These are phyloP conservation scores for Globisporangium solare DNA, from an alignment of 352 stramenopile species.

Conservation along the genomic window DNA sequence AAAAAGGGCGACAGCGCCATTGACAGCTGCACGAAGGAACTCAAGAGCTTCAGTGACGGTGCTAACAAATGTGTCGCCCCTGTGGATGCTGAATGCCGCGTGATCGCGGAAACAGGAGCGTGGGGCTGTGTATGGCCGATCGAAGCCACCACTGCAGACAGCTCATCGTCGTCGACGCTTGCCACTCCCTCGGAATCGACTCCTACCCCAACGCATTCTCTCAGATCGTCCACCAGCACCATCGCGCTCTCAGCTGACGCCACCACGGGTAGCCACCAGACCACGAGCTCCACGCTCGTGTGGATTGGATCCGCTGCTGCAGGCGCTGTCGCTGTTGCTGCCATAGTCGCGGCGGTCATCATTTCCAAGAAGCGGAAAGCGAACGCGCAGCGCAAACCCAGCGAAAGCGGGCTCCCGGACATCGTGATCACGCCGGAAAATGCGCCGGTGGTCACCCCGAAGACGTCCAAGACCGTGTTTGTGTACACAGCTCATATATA, in stretches of 20 bases:
- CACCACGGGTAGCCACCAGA: neutral
- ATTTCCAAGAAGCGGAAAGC: constrained; percentile 14
- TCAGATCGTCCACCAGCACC: neutral
- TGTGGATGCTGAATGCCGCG: constrained; percentile 16
- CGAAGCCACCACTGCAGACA: neutral
- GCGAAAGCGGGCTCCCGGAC: constrained; percentile 16
- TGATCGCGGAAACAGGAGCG: neutral
- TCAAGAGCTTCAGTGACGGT: constrained; percentile 21
- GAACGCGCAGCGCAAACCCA: constrained; percentile 12
- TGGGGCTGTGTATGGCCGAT: constrained; percentile 9
- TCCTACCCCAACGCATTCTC: neutral
- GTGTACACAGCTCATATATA: constrained; percentile 55
- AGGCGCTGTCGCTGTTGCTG: constrained; percentile 17
- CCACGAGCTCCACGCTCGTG: constrained; percentile 9
- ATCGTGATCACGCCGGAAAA: constrained; percentile 41
- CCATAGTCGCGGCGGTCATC: constrained; percentile 10
- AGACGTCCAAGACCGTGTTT: constrained; percentile 31
- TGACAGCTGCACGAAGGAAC: constrained; percentile 18
- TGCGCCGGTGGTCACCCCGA: constrained; percentile 15
- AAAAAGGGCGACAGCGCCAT: constrained; percentile 23
- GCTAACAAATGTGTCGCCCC: constrained; percentile 18
- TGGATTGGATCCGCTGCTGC: constrained; percentile 19
- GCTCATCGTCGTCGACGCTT: neutral
- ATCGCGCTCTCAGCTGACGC: neutral
- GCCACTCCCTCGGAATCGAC: neutral